Conservation (phyloP, 495 filamentous ascomycete genomes). For the Chaetomium fimeti region DNA sequence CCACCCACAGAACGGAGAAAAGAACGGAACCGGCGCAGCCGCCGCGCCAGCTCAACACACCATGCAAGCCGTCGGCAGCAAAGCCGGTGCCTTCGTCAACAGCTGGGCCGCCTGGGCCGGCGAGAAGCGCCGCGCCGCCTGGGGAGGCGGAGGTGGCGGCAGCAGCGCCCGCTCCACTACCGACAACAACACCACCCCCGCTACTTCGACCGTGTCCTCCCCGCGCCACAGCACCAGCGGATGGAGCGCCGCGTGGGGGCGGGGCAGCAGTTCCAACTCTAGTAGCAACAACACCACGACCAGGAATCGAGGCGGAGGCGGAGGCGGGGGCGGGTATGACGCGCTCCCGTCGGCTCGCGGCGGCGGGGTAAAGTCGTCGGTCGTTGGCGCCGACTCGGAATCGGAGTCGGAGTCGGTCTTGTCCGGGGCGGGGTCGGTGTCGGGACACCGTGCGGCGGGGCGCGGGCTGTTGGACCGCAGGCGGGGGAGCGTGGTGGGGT, state of each 20-base stretch:
- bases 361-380: too few relatives aligned
- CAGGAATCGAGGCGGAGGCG: not conserved
- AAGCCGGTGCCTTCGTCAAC: conserved; percentile 83
- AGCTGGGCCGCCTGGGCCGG: conserved; percentile 95
- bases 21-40: conserved; percentile 32
- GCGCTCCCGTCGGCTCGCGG: not conserved
- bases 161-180: conserved; percentile 8
- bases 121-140: conserved; percentile 66
- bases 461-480: conserved; percentile 30
- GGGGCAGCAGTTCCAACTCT: not conserved
- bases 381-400: not conserved
- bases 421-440: too few relatives aligned
- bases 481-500: conserved; percentile 32
- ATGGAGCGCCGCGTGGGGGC: not conserved
- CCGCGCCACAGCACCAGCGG: not conserved
- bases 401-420: conserved; percentile 3
- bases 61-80: conserved; percentile 63
- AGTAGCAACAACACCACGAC: not conserved
- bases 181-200: not conserved
- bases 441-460: conserved; percentile 11
- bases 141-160: conserved; percentile 17
- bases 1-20: not conserved
- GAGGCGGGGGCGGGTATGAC: conserved; percentile 1
- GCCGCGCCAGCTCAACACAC: conserved; percentile 61
- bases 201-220: too few relatives aligned